These are phyloP conservation scores for Albophoma yamanashiensis DNA, from an alignment of 2,329 filamentous ascomycete genomes.

Conservation along the genomic window DNA sequence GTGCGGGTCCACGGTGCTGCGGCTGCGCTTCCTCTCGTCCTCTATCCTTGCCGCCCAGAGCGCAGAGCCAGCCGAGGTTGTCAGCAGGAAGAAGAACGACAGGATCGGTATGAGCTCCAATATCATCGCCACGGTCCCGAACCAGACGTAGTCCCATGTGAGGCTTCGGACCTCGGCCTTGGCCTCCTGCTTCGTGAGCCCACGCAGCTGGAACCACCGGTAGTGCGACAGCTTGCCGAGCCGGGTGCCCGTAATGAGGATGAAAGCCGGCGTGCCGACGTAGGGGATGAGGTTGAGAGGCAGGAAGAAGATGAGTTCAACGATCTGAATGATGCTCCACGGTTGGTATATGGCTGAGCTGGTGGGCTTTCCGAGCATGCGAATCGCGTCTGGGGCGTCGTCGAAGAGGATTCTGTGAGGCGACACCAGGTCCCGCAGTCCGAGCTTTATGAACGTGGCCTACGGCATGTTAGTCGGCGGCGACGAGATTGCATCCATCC, in stretches of 20 bases:
- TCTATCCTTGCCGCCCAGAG: slow-evolving; percentile 80
- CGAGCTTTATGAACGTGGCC: slow-evolving; percentile 65
- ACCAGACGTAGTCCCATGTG: slow-evolving; percentile 83
- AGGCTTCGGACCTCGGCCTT: slow-evolving; percentile 58
- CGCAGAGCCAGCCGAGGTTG: slow-evolving; percentile 73
- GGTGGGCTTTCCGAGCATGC: slow-evolving; percentile 74
- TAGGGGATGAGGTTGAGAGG: slow-evolving; percentile 83
- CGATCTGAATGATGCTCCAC: slow-evolving; percentile 82
- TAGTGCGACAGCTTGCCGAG: slow-evolving; percentile 85
- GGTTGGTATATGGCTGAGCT: slow-evolving; percentile 70
- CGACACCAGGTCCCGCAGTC: slow-evolving; percentile 56
- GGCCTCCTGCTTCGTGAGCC: slow-evolving; percentile 61
- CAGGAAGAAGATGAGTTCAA: slow-evolving; percentile 69
- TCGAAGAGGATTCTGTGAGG: slow-evolving; percentile 53
- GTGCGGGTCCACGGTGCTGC: slow-evolving; percentile 4
- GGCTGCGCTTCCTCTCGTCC: slow-evolving; percentile 28
- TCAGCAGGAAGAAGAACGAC: slow-evolving; percentile 91
- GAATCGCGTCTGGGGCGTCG: slow-evolving; percentile 62
- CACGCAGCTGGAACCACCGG: slow-evolving; percentile 76
- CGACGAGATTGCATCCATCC: neutral
- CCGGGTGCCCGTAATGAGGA: slow-evolving; percentile 78
- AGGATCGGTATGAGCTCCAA: slow-evolving; percentile 81
- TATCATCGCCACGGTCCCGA: slow-evolving; percentile 74
- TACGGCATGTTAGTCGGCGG: slow-evolving; percentile 16
- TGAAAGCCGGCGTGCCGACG: slow-evolving; percentile 73